Conservation (phyloP, 139 green algal genomes). For the Coelastrella sp. region DNA sequence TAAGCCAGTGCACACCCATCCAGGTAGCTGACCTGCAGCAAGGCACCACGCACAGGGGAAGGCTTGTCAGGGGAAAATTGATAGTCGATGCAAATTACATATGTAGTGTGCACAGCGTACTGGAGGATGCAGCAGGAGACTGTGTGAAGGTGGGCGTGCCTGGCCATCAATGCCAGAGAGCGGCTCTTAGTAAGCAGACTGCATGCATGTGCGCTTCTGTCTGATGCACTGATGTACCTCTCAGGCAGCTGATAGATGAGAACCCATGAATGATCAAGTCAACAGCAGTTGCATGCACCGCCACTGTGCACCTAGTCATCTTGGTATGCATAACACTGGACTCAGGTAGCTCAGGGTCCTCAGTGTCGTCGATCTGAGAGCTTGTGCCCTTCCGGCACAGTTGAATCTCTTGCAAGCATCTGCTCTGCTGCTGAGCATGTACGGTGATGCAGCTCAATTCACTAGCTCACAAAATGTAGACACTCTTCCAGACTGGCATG, state of each 20-base stretch:
- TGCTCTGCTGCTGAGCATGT: too few species aligned
- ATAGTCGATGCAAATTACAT: slow-evolving; percentile 39
- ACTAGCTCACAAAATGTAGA: background rate
- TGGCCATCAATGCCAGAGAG: too few species aligned
- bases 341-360: too few species aligned
- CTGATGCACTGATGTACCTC: too few species aligned
- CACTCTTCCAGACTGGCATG: background rate
- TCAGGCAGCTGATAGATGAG: too few species aligned
- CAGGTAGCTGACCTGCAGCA: background rate
- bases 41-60: slow-evolving; percentile 42
- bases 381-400: too few species aligned
- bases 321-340: too few species aligned
- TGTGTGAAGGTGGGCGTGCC: slow-evolving; percentile 23
- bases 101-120: slow-evolving; percentile 26
- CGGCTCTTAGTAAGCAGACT: too few species aligned
- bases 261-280: background rate
- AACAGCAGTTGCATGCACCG: background rate
- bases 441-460: too few species aligned
- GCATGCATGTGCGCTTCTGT: background rate
- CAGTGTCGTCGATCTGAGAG: too few species aligned
- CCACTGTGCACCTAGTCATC: background rate
- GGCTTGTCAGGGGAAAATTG: slow-evolving; percentile 45
- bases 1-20: slow-evolving; percentile 26
- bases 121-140: slow-evolving; percentile 51
- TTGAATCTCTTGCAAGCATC: too few species aligned